These are phyloP conservation scores for Sporothrix brunneoviolacea DNA, from an alignment of 2,329 filamentous ascomycete genomes.

Conservation along the genomic window DNA sequence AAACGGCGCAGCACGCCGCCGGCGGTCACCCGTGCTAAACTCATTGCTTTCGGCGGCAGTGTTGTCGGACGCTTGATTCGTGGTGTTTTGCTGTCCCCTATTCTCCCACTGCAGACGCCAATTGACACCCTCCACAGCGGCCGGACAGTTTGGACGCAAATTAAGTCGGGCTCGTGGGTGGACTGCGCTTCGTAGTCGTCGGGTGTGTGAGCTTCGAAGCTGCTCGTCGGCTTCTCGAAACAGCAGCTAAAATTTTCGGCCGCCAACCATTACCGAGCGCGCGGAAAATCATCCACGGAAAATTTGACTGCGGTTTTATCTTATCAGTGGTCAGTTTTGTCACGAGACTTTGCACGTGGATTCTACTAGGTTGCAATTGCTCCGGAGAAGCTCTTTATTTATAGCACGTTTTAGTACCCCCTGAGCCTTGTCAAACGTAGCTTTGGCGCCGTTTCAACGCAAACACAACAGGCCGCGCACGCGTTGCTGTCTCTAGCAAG, in stretches of 20 bases:
- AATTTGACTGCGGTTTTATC: constrained; percentile 10
- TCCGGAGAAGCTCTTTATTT: constrained; percentile 9
- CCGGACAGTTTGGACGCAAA: not conserved
- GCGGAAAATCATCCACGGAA: constrained; percentile 10
- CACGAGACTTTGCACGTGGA: not conserved
- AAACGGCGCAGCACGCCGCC: constrained; percentile 17
- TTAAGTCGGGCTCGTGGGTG: not conserved
- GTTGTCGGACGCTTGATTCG: not conserved
- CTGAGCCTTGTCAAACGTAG: not conserved
- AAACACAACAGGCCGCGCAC: too few species aligned
- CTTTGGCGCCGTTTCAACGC: too few species aligned
- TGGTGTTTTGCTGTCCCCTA: not conserved
- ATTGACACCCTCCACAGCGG: too few species aligned
- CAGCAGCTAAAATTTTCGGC: constrained; percentile 16
- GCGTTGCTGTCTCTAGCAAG: too few species aligned
- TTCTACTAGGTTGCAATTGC: too few species aligned
- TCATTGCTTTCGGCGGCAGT: constrained; percentile 9
- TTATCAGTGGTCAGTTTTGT: constrained; percentile 5
- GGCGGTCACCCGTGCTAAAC: constrained; percentile 14
- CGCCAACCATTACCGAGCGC: not conserved
- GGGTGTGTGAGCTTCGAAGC: constrained; percentile 5
- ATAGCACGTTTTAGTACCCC: constrained; percentile 3
- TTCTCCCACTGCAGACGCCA: not conserved
- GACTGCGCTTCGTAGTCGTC: not conserved
- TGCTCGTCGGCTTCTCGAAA: constrained; percentile 8